Percentiles rank a stretch among this genome's conserved stretches.
phyloP scores from a whole-genome alignment of 768 basidiomycete genomes.

The Rubroboletus pulcherrimus region DNA sequence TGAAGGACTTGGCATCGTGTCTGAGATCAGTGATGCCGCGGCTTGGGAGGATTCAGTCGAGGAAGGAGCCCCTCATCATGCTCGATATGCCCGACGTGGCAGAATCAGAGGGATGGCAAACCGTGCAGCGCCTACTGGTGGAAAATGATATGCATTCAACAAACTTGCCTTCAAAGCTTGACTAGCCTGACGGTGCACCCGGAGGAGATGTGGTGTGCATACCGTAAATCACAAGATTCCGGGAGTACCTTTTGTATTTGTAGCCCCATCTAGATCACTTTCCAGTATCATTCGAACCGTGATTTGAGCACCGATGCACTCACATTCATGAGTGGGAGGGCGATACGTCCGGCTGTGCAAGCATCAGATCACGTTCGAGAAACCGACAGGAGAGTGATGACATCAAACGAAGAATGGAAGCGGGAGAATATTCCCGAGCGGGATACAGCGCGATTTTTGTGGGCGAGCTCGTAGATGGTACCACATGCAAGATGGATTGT shows the following conservation, averaged over 20 bases:
- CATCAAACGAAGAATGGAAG: too few relatives aligned
- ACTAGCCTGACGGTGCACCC: background rate
- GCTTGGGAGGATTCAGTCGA: background rate
- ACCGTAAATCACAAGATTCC: too few relatives aligned
- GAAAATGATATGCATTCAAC: background rate
- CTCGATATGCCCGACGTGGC: background rate
- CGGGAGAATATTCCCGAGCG: too few relatives aligned
- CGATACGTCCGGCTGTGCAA: too few relatives aligned
- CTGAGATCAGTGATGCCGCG: constrained; percentile 11
- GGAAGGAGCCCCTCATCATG: background rate
- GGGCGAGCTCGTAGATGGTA: too few relatives aligned
- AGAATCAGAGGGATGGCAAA: background rate
- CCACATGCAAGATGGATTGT: too few relatives aligned
- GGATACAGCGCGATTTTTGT: too few relatives aligned
- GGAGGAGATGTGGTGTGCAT: background rate
- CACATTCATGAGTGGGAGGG: too few relatives aligned
- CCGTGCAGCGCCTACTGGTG: background rate
- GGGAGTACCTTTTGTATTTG: too few relatives aligned
- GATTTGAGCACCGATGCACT: too few relatives aligned
- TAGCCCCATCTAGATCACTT: background rate
- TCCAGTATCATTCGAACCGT: background rate
- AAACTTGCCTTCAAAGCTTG: background rate
- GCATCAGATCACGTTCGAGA: too few relatives aligned
- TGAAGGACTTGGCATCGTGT: constrained; percentile 5
- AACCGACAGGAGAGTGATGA: too few relatives aligned